Conservation (phyloP, 129 eudicot genomes). For the Artemisia argyi region DNA sequence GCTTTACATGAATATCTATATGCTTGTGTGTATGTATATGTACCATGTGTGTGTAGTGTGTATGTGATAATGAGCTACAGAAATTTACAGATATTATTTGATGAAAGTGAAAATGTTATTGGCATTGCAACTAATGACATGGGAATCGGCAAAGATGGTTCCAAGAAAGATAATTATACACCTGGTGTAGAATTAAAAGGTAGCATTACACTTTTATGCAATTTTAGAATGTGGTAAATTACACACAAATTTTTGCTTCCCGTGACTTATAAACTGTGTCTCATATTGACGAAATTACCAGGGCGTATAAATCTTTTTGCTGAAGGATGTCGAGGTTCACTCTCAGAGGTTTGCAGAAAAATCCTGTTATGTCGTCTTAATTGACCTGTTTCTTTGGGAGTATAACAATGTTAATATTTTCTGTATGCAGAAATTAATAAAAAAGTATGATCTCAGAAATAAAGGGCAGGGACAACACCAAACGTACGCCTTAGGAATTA, state of each 20-base stretch:
- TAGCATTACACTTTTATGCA: constrained; percentile 13
- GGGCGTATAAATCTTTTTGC: constrained; percentile 82
- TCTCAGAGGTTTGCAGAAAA: constrained; percentile 75
- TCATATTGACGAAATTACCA: constrained; percentile 17
- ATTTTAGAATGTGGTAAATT: no score
- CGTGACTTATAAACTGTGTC: not conserved
- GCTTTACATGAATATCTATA: not conserved
- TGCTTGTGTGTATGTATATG: no score
- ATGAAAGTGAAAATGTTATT: constrained; percentile 58
- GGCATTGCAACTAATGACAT: constrained; percentile 98
- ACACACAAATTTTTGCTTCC: not conserved
- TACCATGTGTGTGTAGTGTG: not conserved
- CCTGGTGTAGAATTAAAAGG: constrained; percentile 96
- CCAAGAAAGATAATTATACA: constrained; percentile 70
- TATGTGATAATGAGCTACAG: not conserved
- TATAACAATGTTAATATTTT: constrained; percentile 8
- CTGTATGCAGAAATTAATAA: constrained; percentile 60
- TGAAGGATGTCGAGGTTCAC: constrained; percentile 98
- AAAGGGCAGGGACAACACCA: constrained; percentile 92
- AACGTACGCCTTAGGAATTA: constrained; percentile 93
- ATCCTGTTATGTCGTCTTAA: constrained; percentile 13
- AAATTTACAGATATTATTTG: constrained; percentile 62
- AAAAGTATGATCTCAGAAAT: constrained; percentile 69
- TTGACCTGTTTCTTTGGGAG: constrained; percentile 1
- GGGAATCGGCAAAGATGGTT: constrained; percentile 91